A percentile compares a stretch with the other conserved stretches of the same genome.
These are phyloP conservation scores for Thymus mandschuricus DNA, from an alignment of 257 asterid genomes.

Conservation along the genomic window DNA sequence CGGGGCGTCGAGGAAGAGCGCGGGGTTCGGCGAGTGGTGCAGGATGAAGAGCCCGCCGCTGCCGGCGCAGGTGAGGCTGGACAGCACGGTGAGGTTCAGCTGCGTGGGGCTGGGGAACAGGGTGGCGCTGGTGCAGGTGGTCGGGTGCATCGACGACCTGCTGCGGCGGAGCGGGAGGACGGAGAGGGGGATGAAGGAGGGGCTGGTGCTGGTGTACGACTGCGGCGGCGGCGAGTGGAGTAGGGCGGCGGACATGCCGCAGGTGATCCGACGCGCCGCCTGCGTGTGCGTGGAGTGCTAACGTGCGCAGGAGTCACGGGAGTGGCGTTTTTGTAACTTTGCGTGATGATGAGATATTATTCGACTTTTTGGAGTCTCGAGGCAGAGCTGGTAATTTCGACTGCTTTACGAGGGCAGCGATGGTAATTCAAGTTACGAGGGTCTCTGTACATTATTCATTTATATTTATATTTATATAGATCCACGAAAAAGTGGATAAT, in stretches of 20 bases:
- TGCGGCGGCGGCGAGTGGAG: constrained; percentile 68
- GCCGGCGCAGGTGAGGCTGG: constrained; percentile 83
- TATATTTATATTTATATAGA: not conserved
- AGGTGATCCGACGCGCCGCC: constrained; percentile 84
- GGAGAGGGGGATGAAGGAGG: constrained; percentile 72
- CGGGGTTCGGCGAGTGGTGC: constrained; percentile 71
- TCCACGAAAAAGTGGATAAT: not conserved
- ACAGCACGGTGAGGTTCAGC: constrained; percentile 79
- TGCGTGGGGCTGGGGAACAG: constrained; percentile 68
- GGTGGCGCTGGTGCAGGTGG: constrained; percentile 79
- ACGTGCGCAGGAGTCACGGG: constrained; percentile 38
- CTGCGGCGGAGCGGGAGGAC: constrained; percentile 67
- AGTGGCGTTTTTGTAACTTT: constrained; percentile 20
- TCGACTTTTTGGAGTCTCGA: constrained; percentile 41
- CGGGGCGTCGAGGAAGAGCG: constrained; percentile 47
- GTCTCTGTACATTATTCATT: not conserved
- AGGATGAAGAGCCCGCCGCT: constrained; percentile 73
- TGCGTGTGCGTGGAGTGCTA: constrained; percentile 82
- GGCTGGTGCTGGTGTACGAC: constrained; percentile 72
- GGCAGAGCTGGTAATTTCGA: constrained; percentile 27
- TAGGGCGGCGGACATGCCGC: constrained; percentile 76
- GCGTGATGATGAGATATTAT: constrained; percentile 27
- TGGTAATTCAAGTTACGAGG: not conserved
- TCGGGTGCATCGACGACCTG: constrained; percentile 76
- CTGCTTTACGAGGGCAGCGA: constrained; percentile 12